phyloP scores from a whole-genome alignment of 352 stramenopile species.

The Globisporangium spinosum region DNA sequence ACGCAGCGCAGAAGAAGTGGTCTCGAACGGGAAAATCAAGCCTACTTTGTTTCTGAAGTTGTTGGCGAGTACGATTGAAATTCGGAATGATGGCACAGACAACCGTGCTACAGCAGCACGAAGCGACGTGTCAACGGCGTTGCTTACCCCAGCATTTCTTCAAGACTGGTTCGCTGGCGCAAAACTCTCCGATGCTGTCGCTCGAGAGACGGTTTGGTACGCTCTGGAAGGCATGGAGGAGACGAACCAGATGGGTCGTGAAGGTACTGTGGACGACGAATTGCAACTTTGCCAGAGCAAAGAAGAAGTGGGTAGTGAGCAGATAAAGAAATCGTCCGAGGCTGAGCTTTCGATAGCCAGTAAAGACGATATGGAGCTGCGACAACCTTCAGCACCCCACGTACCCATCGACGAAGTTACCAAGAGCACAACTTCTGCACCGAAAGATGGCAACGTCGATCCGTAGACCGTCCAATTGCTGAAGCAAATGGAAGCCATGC shows the following conservation, averaged over 20 bases:
- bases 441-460: too few species aligned
- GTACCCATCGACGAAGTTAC: not conserved
- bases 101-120: not conserved
- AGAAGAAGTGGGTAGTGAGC: too few species aligned
- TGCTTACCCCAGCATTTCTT: not conserved
- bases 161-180: not conserved
- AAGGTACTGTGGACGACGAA: not conserved
- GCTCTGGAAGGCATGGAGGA: not conserved
- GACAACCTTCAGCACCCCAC: not conserved
- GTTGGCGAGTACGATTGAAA: not conserved
- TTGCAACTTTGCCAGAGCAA: not conserved
- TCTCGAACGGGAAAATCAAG: not conserved
- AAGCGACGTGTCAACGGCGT: not conserved
- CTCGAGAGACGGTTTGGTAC: not conserved
- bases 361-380: too few species aligned
- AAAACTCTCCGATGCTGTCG: not conserved
- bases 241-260: too few species aligned
- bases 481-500: conserved; percentile 14
- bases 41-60: not conserved
- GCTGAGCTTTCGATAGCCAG: too few species aligned
- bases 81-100: too few species aligned
- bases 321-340: too few species aligned
- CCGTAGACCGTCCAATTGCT: not conserved
- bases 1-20: not conserved
- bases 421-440: not conserved